A percentile compares a stretch with the other conserved stretches of the same genome.
Evolutionary conservation across 2,329 filamentous ascomycete genomes (phyloP).

Genomic region (Conoideocrella luteorostrata): DNA sequence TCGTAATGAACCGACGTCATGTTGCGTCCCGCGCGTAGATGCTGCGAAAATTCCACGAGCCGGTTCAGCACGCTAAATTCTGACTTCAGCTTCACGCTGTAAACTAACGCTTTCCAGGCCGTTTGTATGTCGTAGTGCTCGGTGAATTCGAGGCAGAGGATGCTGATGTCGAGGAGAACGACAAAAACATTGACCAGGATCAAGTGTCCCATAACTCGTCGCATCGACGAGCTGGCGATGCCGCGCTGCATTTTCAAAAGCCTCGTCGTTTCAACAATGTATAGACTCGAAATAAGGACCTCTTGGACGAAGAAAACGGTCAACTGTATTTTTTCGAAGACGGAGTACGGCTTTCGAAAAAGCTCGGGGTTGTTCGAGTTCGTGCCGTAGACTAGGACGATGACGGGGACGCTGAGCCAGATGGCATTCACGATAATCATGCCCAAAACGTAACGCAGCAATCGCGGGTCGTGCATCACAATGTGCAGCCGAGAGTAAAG

Average conservation of each 20-base stretch:
- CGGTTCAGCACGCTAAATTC: conserved; percentile 30
- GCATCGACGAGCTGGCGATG: conserved; percentile 12
- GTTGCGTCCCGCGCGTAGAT: conserved; percentile 2
- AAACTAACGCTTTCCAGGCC: conserved; percentile 26
- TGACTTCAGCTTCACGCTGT: conserved; percentile 31
- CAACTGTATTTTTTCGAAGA: conserved; percentile 49
- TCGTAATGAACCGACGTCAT: not conserved
- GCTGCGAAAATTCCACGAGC: conserved; percentile 27
- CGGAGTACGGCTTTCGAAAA: conserved; percentile 27
- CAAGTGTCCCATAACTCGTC: conserved; percentile 22
- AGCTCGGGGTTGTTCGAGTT: conserved; percentile 25
- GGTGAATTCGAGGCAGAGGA: conserved; percentile 25
- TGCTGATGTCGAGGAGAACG: conserved; percentile 35
- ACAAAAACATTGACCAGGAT: conserved; percentile 35
- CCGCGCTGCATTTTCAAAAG: conserved; percentile 37
- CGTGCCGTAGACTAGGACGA: conserved; percentile 47
- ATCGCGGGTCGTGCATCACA: conserved; percentile 42
- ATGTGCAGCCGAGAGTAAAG: conserved; percentile 58
- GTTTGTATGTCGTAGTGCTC: conserved; percentile 26
- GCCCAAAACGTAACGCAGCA: conserved; percentile 42
- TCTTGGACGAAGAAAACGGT: conserved; percentile 50
- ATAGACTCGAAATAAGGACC: conserved; percentile 44
- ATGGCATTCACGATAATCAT: conserved; percentile 53
- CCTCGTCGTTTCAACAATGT: conserved; percentile 44
- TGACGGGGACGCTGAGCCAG: conserved; percentile 46